Conservation (phyloP, 2,329 filamentous ascomycete species). For the Tympanopsis confertula region DNA sequence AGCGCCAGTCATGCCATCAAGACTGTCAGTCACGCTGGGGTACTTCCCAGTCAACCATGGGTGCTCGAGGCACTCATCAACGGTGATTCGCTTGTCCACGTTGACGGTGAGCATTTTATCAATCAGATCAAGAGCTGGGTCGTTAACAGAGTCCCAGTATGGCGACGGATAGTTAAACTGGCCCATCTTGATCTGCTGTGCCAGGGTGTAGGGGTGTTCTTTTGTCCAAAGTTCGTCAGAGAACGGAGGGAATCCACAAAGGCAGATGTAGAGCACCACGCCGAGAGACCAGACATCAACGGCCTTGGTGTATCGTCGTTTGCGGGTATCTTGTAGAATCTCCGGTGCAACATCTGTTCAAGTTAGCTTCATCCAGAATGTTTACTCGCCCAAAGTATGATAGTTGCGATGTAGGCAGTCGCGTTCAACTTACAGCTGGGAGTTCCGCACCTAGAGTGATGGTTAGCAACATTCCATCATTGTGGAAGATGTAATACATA, state of each 20-base stretch:
- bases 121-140: constrained; percentile 36
- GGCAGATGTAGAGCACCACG: constrained; percentile 30
- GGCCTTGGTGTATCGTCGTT: constrained; percentile 2
- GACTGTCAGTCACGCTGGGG: neutral
- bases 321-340: neutral
- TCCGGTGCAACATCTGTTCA: constrained; percentile 1
- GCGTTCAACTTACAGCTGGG: constrained; percentile 1
- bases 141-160: constrained; percentile 38
- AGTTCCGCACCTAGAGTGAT: neutral
- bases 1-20: neutral
- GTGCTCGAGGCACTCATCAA: constrained; percentile 29
- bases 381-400: too few species aligned
- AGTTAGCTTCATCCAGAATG: neutral
- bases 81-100: constrained; percentile 32
- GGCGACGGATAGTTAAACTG: constrained; percentile 39
- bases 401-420: too few species aligned
- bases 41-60: neutral
- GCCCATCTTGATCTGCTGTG: constrained; percentile 37
- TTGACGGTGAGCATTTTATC: constrained; percentile 39
- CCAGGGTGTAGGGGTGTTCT: constrained; percentile 37
- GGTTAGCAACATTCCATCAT: neutral
- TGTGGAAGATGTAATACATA: neutral
- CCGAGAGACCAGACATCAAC: constrained; percentile 5
- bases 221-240: constrained; percentile 34
- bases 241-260: constrained; percentile 41